phyloP scores from a whole-genome alignment of 352 stramenopile species.

The Paralagenidium karlingii region DNA sequence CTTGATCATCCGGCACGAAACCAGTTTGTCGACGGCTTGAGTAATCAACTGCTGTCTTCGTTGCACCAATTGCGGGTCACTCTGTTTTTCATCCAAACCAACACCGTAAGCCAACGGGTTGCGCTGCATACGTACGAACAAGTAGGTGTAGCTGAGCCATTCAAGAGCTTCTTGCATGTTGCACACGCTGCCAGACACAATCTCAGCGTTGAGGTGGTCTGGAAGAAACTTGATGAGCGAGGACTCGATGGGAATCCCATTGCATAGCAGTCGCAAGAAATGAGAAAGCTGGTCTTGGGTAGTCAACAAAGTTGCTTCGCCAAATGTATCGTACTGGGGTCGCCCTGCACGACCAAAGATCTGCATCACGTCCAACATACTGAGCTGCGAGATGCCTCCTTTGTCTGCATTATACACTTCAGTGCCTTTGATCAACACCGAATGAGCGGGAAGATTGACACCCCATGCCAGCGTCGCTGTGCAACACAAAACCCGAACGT shows the following conservation, averaged over 20 bases:
- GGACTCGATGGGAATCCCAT: constrained; percentile 96
- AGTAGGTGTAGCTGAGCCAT: constrained; percentile 98
- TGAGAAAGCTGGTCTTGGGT: constrained; percentile 87
- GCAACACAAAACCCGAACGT: constrained; percentile 96
- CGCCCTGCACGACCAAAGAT: constrained; percentile 98
- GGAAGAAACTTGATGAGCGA: constrained; percentile 97
- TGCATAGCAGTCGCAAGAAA: constrained; percentile 94
- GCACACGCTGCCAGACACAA: constrained; percentile 97
- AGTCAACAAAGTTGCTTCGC: constrained; percentile 98
- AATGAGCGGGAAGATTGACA: constrained; percentile 98
- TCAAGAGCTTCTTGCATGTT: constrained; percentile 93
- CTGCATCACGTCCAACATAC: constrained; percentile 99
- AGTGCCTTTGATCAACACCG: constrained; percentile 99
- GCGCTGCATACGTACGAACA: constrained; percentile 98
- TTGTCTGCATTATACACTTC: constrained; percentile 99
- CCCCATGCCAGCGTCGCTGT: constrained; percentile 99
- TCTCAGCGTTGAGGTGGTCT: constrained; percentile 99
- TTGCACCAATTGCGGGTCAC: constrained; percentile 80
- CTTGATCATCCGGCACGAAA: constrained; percentile 73
- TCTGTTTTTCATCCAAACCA: constrained; percentile 83
- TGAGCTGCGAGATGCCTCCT: constrained; percentile 94
- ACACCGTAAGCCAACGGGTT: constrained; percentile 98
- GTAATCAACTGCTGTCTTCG: constrained; percentile 55
- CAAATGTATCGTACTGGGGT: constrained; percentile 98
- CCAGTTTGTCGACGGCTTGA: constrained; percentile 63